Conservation (phyloP, 2,329 filamentous ascomycete genomes). For the Fusarium sterilihyphosum region DNA sequence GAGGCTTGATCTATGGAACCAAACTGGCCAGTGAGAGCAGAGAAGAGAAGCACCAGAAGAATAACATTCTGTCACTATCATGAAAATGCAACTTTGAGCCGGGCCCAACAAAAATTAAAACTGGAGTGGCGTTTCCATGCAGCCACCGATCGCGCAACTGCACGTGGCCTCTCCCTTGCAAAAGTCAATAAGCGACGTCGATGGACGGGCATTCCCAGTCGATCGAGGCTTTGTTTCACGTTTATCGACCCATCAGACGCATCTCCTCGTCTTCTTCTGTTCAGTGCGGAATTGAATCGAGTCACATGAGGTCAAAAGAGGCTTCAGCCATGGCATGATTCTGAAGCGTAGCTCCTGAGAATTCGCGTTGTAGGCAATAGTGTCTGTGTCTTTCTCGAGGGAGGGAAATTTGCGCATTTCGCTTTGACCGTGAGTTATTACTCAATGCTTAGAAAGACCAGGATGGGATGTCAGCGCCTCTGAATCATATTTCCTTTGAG, state of each 20-base stretch:
- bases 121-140: constrained; percentile 3
- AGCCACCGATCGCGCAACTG: background rate
- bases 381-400: background rate
- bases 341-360: background rate
- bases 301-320: background rate
- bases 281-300: background rate
- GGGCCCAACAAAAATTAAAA: background rate
- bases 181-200: constrained; percentile 19
- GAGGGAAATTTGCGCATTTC: constrained; percentile 5
- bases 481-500: background rate
- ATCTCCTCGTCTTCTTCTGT: background rate
- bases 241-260: background rate
- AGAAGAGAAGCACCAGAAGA: background rate
- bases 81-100: background rate
- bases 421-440: constrained; percentile 2
- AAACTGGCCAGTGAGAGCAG: background rate
- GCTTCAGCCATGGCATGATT: background rate
- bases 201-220: constrained; percentile 7
- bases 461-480: background rate
- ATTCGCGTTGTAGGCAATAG: background rate
- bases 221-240: constrained; percentile 16
- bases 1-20: background rate
- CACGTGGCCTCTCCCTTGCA: constrained; percentile 20
- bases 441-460: constrained; percentile 2
- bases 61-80: background rate